Evolutionary conservation across 2,329 filamentous ascomycete species (phyloP).

Genomic region (Talaromyces sp.): DNA sequence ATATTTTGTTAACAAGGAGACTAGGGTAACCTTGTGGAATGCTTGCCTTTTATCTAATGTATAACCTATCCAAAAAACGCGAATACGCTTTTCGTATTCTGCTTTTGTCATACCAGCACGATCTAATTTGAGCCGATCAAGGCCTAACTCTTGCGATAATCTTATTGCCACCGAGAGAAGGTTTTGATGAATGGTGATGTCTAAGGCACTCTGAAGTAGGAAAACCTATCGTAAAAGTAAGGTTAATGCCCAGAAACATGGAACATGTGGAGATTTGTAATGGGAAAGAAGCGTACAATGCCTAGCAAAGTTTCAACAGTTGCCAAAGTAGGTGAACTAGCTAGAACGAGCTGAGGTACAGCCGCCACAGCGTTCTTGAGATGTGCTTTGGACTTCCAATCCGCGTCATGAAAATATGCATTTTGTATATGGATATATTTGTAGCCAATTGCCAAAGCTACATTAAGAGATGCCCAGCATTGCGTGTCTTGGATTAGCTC

Average conservation of each 20-base stretch:
- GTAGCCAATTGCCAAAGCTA: background rate
- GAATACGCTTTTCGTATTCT: background rate
- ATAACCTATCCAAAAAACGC: background rate
- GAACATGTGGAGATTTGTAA: background rate
- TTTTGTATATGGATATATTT: background rate
- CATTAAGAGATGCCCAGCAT: background rate
- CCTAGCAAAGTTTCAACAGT: background rate
- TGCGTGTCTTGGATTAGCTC: background rate
- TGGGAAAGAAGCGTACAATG: background rate
- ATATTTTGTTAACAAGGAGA: background rate
- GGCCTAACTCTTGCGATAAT: background rate
- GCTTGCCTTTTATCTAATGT: background rate
- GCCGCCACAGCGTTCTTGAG: background rate
- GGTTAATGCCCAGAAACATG: too few relatives aligned
- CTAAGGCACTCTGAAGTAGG: background rate
- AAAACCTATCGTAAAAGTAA: background rate
- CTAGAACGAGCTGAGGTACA: background rate
- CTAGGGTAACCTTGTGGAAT: background rate
- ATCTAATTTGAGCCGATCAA: background rate
- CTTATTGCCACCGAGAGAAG: background rate
- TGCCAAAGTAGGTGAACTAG: background rate
- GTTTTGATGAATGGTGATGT: background rate
- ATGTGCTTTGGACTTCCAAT: background rate
- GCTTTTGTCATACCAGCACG: background rate
- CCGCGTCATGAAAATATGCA: background rate